A percentile compares a stretch with the other conserved stretches of the same genome.
These are phyloP conservation scores for Mollisiaceae sp. DNA, from an alignment of 2,329 filamentous ascomycete species.

Conservation along the genomic window DNA sequence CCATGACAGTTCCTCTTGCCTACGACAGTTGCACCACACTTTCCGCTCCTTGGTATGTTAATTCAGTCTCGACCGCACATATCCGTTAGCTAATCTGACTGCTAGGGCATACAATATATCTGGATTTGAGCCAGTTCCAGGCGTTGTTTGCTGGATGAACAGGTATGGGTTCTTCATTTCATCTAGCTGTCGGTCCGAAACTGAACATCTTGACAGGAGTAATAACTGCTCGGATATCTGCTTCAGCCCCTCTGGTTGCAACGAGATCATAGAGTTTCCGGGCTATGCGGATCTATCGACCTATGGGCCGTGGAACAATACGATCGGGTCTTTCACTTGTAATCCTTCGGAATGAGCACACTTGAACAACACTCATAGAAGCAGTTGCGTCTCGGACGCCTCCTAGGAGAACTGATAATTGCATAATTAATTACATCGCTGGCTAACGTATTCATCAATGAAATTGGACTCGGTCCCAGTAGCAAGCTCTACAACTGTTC, in stretches of 20 bases:
- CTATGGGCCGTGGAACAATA: conserved; percentile 18
- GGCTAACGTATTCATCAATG: no score
- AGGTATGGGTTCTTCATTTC: background rate
- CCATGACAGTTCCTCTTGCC: conserved; percentile 15
- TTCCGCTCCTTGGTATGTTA: conserved; percentile 6
- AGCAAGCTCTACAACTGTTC: no score
- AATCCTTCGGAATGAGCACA: background rate
- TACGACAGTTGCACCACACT: conserved; percentile 18
- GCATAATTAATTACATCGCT: no score
- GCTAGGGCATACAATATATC: conserved; percentile 19
- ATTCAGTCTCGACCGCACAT: background rate
- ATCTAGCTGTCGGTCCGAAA: background rate
- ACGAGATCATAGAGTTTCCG: conserved; percentile 23
- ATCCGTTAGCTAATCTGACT: background rate
- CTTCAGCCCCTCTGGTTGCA: conserved; percentile 19
- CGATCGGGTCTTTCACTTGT: conserved; percentile 21
- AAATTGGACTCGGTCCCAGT: no score
- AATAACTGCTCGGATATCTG: conserved; percentile 22
- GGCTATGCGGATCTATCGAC: conserved; percentile 20
- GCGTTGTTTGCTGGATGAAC: conserved; percentile 21
- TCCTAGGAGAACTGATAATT: no score
- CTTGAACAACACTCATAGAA: background rate
- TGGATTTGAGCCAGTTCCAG: conserved; percentile 20
- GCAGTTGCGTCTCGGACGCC: no score
- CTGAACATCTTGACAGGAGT: background rate